These are phyloP conservation scores for Entoloma clypeatum DNA, from an alignment of 1,284 basidiomycete species.

Conservation along the genomic window DNA sequence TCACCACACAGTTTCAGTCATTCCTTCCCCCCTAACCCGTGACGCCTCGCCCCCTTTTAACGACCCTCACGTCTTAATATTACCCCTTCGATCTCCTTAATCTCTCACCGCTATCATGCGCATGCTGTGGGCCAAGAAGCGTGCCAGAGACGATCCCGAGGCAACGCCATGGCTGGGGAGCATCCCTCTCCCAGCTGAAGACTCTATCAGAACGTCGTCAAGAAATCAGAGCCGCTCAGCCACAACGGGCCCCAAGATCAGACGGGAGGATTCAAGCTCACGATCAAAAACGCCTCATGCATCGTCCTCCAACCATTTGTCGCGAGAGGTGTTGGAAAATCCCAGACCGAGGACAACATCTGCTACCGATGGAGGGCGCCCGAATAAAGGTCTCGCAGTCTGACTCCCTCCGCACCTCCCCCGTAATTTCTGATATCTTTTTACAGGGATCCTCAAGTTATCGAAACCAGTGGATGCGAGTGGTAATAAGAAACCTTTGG, in stretches of 20 bases:
- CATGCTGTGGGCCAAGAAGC: constrained; percentile 27
- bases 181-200: constrained; percentile 28
- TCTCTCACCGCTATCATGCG: constrained; percentile 27
- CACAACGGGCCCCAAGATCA: no score
- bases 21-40: constrained; percentile 30
- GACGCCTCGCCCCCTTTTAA: constrained; percentile 21
- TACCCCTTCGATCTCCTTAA: constrained; percentile 18
- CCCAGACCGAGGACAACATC: constrained; percentile 22
- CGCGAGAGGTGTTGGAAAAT: constrained; percentile 3
- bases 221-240: constrained; percentile 6
- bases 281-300: constrained; percentile 22
- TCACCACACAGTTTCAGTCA: constrained; percentile 18
- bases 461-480: background rate
- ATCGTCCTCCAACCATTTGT: constrained; percentile 11
- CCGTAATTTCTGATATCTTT: background rate
- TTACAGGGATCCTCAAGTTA: constrained; percentile 8
- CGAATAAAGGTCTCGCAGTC: constrained; percentile 4
- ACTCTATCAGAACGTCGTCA: constrained; percentile 5
- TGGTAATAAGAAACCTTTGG: background rate
- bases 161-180: constrained; percentile 28
- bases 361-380: constrained; percentile 16
- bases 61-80: constrained; percentile 12
- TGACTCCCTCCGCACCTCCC: background rate
- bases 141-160: constrained; percentile 25
- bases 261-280: no score